Conservation (phyloP, 164 flowering plant species). For the Berberis thunbergii region DNA sequence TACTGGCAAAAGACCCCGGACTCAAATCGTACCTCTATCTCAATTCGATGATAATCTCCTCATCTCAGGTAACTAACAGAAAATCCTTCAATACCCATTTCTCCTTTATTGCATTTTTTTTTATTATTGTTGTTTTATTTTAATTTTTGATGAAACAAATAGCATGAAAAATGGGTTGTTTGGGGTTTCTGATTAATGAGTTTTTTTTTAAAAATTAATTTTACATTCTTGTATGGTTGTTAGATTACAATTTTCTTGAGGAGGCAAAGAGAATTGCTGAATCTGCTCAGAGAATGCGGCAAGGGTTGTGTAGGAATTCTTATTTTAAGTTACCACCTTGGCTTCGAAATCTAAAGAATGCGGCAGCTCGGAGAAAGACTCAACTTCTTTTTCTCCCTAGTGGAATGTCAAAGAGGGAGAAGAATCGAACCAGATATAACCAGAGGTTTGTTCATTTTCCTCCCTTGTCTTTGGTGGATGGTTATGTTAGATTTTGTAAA, state of each 20-base stretch:
- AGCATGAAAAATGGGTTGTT: too few species aligned
- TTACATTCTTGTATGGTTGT: neutral
- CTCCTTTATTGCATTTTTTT: neutral
- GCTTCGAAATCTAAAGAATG: slow-evolving; percentile 6
- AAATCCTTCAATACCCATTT: neutral
- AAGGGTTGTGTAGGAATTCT: slow-evolving; percentile 4
- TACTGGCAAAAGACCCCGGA: slow-evolving; percentile 19
- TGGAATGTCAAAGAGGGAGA: slow-evolving; percentile 12
- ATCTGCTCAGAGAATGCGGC: slow-evolving; percentile 9
- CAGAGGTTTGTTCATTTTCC: neutral
- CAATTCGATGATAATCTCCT: slow-evolving; percentile 22
- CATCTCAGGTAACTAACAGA: slow-evolving; percentile 15
- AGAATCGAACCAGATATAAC: slow-evolving; percentile 3
- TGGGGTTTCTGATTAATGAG: neutral
- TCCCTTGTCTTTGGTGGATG: too few species aligned
- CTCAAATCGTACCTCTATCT: slow-evolving; percentile 21
- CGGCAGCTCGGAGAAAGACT: slow-evolving; percentile 5
- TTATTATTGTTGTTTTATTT: neutral
- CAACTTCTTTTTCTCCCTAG: slow-evolving; percentile 4
- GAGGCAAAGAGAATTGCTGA: slow-evolving; percentile 14
- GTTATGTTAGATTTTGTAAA: too few species aligned
- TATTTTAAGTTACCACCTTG: slow-evolving; percentile 5
- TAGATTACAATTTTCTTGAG: slow-evolving; percentile 14
- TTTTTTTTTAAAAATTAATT: neutral
- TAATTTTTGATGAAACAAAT: too few species aligned